These are phyloP conservation scores for Phyllosticta paracitricarpa DNA, from an alignment of 2,329 filamentous ascomycete genomes.

Conservation along the genomic window DNA sequence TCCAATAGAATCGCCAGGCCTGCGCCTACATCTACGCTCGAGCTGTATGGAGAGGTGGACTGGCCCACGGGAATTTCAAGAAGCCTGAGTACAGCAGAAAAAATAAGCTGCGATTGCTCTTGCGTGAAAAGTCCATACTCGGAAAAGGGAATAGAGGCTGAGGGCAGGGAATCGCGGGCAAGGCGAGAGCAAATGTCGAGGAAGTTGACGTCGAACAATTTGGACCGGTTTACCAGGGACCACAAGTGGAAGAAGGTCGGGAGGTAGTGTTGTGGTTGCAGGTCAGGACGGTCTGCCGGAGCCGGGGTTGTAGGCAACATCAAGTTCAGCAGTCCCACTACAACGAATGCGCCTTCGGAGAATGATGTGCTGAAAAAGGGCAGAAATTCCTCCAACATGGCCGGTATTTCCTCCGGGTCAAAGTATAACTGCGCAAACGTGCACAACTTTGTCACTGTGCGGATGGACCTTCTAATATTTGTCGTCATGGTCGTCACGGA, in stretches of 20 bases:
- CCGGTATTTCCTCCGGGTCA: constrained; percentile 73
- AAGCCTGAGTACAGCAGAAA: constrained; percentile 79
- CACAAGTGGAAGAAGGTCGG: constrained; percentile 95
- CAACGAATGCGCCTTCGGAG: constrained; percentile 82
- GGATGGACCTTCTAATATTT: constrained; percentile 55
- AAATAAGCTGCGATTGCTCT: constrained; percentile 85
- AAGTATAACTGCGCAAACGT: constrained; percentile 88
- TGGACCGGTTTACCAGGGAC: constrained; percentile 86
- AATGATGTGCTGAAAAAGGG: constrained; percentile 83
- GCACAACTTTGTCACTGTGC: constrained; percentile 77
- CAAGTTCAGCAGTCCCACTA: constrained; percentile 77
- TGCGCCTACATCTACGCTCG: constrained; percentile 66
- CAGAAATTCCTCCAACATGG: constrained; percentile 48
- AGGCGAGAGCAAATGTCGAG: constrained; percentile 84
- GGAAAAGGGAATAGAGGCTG: constrained; percentile 66
- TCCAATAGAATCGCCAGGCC: constrained; percentile 81
- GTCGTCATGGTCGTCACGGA: constrained; percentile 53
- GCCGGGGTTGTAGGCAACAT: constrained; percentile 77
- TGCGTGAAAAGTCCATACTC: constrained; percentile 85
- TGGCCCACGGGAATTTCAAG: constrained; percentile 96
- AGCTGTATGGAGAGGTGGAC: constrained; percentile 82
- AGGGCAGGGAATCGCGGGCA: constrained; percentile 70
- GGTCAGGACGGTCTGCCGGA: constrained; percentile 58
- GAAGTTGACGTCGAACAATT: constrained; percentile 74
- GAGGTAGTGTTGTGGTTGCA: constrained; percentile 81